Evolutionary conservation across 2,329 filamentous ascomycete species (phyloP).

Genomic region (Penicillium crustosum): DNA sequence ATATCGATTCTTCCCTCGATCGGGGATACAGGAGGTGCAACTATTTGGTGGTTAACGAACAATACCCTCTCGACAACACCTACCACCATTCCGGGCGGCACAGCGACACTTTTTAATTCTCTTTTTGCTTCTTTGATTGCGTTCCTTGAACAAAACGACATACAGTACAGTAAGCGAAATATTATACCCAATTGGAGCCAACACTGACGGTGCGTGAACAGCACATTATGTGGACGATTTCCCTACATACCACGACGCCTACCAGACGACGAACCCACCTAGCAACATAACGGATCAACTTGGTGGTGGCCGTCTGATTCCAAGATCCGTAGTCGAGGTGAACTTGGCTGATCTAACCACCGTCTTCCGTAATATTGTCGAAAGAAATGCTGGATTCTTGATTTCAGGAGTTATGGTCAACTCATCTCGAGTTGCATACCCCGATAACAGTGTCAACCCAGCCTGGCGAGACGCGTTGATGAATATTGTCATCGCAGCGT

Average conservation of each 20-base stretch:
- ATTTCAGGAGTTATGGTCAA: slow-evolving; percentile 17
- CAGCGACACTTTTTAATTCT: background rate
- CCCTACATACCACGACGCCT: slow-evolving; percentile 63
- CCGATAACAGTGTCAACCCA: slow-evolving; percentile 16
- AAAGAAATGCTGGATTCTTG: background rate
- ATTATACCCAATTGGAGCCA: background rate
- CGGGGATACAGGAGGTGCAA: slow-evolving; percentile 12
- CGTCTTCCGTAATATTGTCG: slow-evolving; percentile 7
- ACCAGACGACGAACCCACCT: slow-evolving; percentile 66
- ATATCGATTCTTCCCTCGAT: slow-evolving; percentile 8
- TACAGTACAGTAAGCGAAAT: slow-evolving; percentile 6
- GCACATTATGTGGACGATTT: slow-evolving; percentile 15
- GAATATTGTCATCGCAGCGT: slow-evolving; percentile 10
- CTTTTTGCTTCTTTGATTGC: background rate
- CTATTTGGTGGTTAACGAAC: slow-evolving; percentile 10
- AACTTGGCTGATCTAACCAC: slow-evolving; percentile 2
- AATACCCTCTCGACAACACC: background rate
- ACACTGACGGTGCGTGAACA: background rate
- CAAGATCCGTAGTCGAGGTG: slow-evolving; percentile 13
- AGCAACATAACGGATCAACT: slow-evolving; percentile 17
- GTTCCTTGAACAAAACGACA: background rate
- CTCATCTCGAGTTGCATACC: slow-evolving; percentile 5
- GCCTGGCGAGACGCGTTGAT: slow-evolving; percentile 14
- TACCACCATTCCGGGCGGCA: background rate
- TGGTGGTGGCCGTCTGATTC: slow-evolving; percentile 22